Conservation (phyloP, 148 eudicot genomes). For the Limonium bicolor region DNA sequence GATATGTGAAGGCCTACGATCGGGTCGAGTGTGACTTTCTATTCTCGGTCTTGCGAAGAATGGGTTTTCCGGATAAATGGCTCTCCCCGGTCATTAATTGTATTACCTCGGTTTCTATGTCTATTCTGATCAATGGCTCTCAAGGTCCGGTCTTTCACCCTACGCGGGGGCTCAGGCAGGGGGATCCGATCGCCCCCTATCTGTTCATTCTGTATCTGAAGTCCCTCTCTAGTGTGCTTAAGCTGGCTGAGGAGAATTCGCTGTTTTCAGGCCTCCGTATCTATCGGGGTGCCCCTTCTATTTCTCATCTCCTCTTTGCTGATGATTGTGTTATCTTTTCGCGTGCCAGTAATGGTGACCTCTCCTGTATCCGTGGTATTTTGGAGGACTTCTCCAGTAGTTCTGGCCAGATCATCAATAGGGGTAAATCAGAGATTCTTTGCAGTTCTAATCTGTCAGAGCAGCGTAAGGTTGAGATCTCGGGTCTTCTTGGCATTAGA, state of each 20-base stretch:
- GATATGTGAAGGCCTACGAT: neutral
- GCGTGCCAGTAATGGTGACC: no score
- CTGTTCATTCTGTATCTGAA: neutral
- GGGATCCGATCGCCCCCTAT: conserved; percentile 1
- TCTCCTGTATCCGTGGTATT: no score
- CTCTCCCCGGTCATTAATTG: neutral
- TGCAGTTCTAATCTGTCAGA: no score
- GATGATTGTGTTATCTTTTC: neutral
- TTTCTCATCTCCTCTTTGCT: conserved; percentile 1
- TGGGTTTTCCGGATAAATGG: neutral
- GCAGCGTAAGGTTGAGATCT: no score
- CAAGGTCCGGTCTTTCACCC: neutral
- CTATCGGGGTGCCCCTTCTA: neutral
- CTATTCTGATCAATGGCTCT: neutral
- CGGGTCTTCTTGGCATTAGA: no score
- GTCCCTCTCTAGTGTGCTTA: neutral
- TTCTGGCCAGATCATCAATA: no score
- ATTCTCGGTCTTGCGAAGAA: neutral
- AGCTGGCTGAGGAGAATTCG: neutral
- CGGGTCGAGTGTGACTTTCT: neutral
- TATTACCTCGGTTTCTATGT: neutral
- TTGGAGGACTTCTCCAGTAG: no score
- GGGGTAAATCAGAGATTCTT: no score
- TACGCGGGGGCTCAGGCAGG: neutral
- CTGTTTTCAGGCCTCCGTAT: neutral